Conservation (phyloP, 495 filamentous ascomycete genomes). For the Penicillium atrosanguineum region DNA sequence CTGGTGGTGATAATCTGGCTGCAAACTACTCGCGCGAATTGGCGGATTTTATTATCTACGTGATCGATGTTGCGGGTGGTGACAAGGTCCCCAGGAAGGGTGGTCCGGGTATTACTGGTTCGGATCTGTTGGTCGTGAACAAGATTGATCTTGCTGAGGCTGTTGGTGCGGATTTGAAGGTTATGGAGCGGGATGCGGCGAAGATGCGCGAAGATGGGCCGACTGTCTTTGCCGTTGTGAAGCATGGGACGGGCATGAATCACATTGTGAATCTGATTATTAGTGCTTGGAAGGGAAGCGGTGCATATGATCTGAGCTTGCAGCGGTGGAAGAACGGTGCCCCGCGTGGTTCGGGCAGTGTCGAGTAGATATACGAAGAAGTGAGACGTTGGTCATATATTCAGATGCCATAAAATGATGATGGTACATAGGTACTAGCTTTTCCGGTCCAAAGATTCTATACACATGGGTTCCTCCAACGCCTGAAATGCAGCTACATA, state of each 20-base stretch:
- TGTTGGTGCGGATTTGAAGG: constrained; percentile 83
- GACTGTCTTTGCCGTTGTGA: constrained; percentile 96
- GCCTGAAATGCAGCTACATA: constrained; percentile 30
- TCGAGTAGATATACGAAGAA: constrained; percentile 23
- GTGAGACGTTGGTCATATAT: background rate
- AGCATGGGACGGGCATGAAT: constrained; percentile 79
- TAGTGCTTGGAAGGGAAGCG: constrained; percentile 88
- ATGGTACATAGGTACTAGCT: constrained; percentile 1
- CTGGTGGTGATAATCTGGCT: constrained; percentile 92
- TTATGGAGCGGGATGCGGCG: constrained; percentile 93
- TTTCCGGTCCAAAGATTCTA: constrained; percentile 20
- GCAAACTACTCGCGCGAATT: constrained; percentile 94
- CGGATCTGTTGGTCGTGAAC: constrained; percentile 88
- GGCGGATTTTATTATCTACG: constrained; percentile 96
- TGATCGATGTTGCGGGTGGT: constrained; percentile 95
- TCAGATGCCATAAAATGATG: background rate
- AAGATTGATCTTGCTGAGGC: constrained; percentile 93
- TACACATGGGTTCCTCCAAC: constrained; percentile 26
- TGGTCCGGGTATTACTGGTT: constrained; percentile 94
- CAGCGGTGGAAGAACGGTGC: constrained; percentile 53
- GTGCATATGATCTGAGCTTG: constrained; percentile 61
- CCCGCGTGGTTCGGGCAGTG: constrained; percentile 42
- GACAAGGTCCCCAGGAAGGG: constrained; percentile 97
- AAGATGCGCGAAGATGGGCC: constrained; percentile 97
- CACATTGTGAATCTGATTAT: constrained; percentile 85